These are phyloP conservation scores for Ophiocordyceps camponoti-leonardi DNA, from an alignment of 2,329 filamentous ascomycete genomes.

Conservation along the genomic window DNA sequence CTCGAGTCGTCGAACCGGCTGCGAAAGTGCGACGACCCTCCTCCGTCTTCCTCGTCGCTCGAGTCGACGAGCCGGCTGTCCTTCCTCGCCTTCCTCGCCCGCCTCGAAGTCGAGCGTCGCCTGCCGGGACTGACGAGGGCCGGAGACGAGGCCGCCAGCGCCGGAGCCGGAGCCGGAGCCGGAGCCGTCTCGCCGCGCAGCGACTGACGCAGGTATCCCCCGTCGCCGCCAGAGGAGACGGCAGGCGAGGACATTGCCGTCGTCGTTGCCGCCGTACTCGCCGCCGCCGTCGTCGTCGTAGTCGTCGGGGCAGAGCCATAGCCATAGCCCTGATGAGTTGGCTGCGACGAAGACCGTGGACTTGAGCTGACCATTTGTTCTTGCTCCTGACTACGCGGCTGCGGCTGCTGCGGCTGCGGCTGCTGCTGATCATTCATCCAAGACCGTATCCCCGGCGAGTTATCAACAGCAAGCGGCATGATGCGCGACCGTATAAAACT, in stretches of 20 bases:
- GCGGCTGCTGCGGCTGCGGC: neutral
- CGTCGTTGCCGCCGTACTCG: no score
- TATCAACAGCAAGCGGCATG: no score
- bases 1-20: constrained; percentile 43
- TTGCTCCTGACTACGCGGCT: neutral
- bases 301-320: neutral
- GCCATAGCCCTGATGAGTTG: constrained; percentile 11
- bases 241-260: no score
- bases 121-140: no score
- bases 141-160: no score
- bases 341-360: constrained; percentile 53
- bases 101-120: constrained; percentile 4
- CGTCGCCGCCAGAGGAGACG: neutral
- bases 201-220: constrained; percentile 24
- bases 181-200: constrained; percentile 19
- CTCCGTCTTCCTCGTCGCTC: constrained; percentile 36
- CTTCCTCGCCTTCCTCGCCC: constrained; percentile 21
- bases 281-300: no score
- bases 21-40: constrained; percentile 13
- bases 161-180: no score
- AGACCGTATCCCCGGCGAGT: no score
- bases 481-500: constrained; percentile 55
- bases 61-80: constrained; percentile 37
- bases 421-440: neutral
- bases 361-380: constrained; percentile 29